Evolutionary conservation across 139 green algal genomes (phyloP).

Genomic region (Zygnema cylindricum): DNA sequence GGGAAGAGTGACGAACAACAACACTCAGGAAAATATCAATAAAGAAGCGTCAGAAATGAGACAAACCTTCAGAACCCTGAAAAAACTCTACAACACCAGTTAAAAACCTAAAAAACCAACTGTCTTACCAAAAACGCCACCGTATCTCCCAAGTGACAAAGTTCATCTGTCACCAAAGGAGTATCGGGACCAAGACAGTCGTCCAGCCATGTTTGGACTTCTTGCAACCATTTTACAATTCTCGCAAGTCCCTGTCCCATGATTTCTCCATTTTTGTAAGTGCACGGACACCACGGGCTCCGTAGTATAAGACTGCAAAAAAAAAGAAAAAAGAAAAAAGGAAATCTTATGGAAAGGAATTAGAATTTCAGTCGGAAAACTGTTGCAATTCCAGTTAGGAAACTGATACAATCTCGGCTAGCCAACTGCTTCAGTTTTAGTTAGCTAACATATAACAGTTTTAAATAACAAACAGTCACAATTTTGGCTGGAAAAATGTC

Average conservation of each 20-base stretch:
- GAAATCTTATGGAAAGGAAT: neutral
- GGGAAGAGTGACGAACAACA: neutral
- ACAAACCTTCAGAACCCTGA: neutral
- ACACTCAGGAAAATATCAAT: neutral
- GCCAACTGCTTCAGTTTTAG: no score
- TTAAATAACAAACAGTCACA: no score
- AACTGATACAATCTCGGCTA: no score
- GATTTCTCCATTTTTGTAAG: slow-evolving; percentile 29
- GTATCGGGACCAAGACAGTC: neutral
- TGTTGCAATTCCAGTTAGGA: neutral
- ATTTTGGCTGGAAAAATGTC: neutral
- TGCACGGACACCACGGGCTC: slow-evolving; percentile 43
- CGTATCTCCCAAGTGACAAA: slow-evolving; percentile 19
- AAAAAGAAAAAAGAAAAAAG: neutral
- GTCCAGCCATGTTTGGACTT: neutral
- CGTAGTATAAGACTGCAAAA: slow-evolving; percentile 26
- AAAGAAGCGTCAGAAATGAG: neutral
- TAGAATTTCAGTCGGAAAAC: neutral
- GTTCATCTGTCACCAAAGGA: slow-evolving; percentile 18
- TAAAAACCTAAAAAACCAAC: neutral
- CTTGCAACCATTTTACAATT: slow-evolving; percentile 18
- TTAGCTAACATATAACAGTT: neutral
- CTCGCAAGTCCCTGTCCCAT: slow-evolving; percentile 12
- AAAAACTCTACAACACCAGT: neutral
- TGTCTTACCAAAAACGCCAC: slow-evolving; percentile 26